These are phyloP conservation scores for Teratosphaeria pseudoeucalypti DNA, from an alignment of 2,329 filamentous ascomycete species.

Conservation along the genomic window DNA sequence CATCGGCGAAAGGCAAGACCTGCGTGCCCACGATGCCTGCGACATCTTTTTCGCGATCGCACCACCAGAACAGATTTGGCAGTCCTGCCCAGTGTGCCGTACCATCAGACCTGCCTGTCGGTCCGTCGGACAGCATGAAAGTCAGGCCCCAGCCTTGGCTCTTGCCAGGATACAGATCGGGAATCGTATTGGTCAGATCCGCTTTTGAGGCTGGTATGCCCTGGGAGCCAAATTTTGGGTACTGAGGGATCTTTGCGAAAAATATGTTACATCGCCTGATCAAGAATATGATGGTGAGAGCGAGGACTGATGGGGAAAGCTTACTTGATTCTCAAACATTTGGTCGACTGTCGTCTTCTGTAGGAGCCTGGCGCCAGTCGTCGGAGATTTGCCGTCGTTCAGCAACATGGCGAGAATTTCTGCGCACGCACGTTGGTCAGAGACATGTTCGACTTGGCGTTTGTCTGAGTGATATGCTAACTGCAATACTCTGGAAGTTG, in stretches of 20 bases:
- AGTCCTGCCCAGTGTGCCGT: constrained; percentile 19
- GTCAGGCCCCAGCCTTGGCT: constrained; percentile 52
- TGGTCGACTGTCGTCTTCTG: constrained; percentile 43
- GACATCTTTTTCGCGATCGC: constrained; percentile 20
- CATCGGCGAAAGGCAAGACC: constrained; percentile 20
- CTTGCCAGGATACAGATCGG: constrained; percentile 42
- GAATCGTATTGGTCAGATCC: constrained; percentile 20
- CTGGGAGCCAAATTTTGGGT: constrained; percentile 17
- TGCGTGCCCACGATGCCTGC: constrained; percentile 22
- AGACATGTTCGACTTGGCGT: neutral
- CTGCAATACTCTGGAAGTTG: constrained; percentile 44
- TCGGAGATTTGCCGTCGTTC: constrained; percentile 51
- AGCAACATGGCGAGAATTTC: constrained; percentile 51
- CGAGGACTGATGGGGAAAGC: neutral
- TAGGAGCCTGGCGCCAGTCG: constrained; percentile 44
- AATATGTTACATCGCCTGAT: neutral
- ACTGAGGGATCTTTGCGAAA: constrained; percentile 12
- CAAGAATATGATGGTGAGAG: neutral
- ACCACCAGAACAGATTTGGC: constrained; percentile 22
- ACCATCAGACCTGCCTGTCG: constrained; percentile 15
- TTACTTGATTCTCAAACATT: constrained; percentile 50
- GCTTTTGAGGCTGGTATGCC: constrained; percentile 16
- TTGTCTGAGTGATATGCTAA: neutral
- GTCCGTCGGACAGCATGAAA: constrained; percentile 16
- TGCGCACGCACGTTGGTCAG: constrained; percentile 13